Evolutionary conservation across 345 rosid species (phyloP), one percentile per base, ranked within the genome.

Genomic region (Salix udensis): DNA sequence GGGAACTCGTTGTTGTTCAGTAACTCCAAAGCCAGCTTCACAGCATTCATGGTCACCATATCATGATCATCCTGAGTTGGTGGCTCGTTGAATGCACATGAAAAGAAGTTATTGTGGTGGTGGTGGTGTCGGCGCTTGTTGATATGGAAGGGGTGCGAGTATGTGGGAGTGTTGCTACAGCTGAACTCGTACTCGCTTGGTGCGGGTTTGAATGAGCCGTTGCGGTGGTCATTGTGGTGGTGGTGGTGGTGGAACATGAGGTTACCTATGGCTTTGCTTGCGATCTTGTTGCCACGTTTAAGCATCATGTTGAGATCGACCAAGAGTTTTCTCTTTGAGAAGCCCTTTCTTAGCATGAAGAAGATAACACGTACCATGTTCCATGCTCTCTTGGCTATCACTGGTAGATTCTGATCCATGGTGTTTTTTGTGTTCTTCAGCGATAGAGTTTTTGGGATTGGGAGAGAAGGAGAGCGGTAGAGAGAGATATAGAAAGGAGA

Each of bases 121-220:
- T 62, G 78, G 74, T 34, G 37, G 37, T 34, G 37, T 5, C 76
- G 72, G 46, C 53, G 65, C 50, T 79, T 74, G 74, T 48, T 79
- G 67, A 74, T 23, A 76, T 82, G 84, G 82, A 85, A 80, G 4
- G 90, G 85, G 83, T 84, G 84, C 30, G 86, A 70, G 87, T 86
- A 86, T 75, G 76, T 81, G 23, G 98, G 98, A 69, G 94, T 95
- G 89, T 84, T 88, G 84, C 88, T 90, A 88, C 97, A 95, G 91
- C 98, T 91, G 90, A 95, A 93, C 87, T 95, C 98, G 80, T 95
- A 95, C 72, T 91, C 97, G 8, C 73, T 23, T 39, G 79, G 74
- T 7, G 79, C 50, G 7, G 61, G 12, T 13, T 61, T 4, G 78
- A 18, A 53, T 70, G 86, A 74, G 60, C 26, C 40, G 36, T 8